Percentiles rank a stretch among this genome's conserved stretches.
phyloP scores from a whole-genome alignment of 2,329 filamentous ascomycete genomes.

The Sclerotiophoma versabilis region DNA sequence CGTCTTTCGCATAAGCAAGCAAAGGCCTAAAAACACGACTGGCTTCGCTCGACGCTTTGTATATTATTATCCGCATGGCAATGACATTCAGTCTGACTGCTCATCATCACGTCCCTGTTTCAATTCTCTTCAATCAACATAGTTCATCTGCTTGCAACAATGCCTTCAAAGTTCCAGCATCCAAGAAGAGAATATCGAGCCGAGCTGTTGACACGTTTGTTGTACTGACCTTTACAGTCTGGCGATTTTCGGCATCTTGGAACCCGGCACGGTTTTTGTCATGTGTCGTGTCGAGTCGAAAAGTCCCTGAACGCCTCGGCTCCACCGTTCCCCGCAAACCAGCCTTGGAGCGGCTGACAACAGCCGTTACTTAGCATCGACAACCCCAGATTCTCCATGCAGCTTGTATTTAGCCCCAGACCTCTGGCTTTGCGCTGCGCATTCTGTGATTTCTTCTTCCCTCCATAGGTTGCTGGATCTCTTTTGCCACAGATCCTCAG shows the following conservation, averaged over 20 bases:
- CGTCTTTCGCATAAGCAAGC: background rate
- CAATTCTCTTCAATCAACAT: background rate
- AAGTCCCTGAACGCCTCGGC: slow-evolving; percentile 28
- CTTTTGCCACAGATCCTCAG: background rate
- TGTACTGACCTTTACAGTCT: background rate
- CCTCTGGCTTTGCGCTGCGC: slow-evolving; percentile 3
- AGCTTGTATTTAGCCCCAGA: slow-evolving; percentile 1
- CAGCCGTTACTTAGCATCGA: slow-evolving; percentile 36
- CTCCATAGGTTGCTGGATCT: background rate
- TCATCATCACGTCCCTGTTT: background rate
- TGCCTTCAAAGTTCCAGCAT: background rate
- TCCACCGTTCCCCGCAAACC: slow-evolving; percentile 12
- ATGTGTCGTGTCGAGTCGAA: slow-evolving; percentile 27
- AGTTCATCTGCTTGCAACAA: background rate
- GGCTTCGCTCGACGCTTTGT: slow-evolving; percentile 8
- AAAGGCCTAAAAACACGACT: background rate
- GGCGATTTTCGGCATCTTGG: slow-evolving; percentile 25
- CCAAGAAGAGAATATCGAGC: background rate
- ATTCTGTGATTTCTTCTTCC: background rate
- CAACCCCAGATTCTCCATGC: slow-evolving; percentile 33
- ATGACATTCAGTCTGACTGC: slow-evolving; percentile 16
- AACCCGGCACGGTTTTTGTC: background rate
- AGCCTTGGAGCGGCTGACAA: slow-evolving; percentile 14
- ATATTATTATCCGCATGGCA: slow-evolving; percentile 18
- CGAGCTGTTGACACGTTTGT: background rate